Conservation (phyloP, 208 protist genomes). For the Endotrypanum monterogeii region DNA sequence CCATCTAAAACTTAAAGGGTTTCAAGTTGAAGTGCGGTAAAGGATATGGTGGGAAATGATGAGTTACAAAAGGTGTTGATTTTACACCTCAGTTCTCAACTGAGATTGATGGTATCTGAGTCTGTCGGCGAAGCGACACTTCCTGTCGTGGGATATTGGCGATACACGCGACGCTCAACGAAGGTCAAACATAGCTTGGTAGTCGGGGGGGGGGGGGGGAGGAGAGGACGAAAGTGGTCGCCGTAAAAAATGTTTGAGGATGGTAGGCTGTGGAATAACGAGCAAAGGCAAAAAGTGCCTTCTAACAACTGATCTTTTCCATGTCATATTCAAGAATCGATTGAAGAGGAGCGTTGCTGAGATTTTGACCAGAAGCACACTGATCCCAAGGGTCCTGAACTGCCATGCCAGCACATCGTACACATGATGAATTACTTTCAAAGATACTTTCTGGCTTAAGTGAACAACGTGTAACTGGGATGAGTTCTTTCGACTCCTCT, state of each 20-base stretch:
- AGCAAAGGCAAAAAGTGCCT: neutral
- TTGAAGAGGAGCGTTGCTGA: neutral
- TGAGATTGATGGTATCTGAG: neutral
- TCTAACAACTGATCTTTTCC: neutral
- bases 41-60: neutral
- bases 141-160: neutral
- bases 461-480: neutral
- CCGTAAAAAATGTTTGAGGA: neutral
- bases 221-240: neutral
- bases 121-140: neutral
- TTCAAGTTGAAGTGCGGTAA: neutral
- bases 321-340: neutral
- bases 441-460: too few relatives aligned
- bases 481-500: too few relatives aligned
- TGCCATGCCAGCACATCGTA: too few relatives aligned
- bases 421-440: neutral
- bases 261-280: neutral
- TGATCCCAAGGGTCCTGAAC: neutral
- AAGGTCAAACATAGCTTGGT: neutral
- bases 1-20: neutral
- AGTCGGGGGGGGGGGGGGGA: neutral
- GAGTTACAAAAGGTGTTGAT: too few relatives aligned
- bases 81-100: neutral
- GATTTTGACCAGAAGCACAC: neutral
- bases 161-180: neutral